Evolutionary conservation across 257 asterid species (phyloP).

Genomic region (Solanum piurae): DNA sequence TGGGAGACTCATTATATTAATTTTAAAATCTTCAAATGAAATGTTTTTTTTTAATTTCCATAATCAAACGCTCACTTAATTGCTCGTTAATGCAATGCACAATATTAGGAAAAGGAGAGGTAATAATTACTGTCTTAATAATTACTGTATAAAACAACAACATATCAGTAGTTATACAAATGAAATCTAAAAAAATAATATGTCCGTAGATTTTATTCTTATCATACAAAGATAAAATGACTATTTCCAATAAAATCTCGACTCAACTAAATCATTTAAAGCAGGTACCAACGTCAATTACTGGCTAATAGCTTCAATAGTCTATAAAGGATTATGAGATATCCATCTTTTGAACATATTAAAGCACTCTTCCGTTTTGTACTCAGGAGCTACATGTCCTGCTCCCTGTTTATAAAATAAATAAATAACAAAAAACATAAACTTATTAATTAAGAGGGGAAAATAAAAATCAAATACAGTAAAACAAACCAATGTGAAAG

Average conservation of each 20-base stretch:
- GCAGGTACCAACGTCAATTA: neutral
- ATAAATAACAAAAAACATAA: neutral
- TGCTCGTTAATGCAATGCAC: neutral
- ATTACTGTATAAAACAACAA: no score
- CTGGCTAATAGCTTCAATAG: neutral
- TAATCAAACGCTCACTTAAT: neutral
- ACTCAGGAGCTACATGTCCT: constrained; percentile 31
- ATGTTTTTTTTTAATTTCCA: no score
- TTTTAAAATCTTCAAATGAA: no score
- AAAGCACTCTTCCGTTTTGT: constrained; percentile 14
- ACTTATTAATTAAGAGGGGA: neutral
- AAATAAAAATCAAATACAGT: neutral
- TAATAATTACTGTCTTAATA: neutral
- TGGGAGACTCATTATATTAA: neutral
- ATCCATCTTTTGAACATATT: constrained; percentile 42
- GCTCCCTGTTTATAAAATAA: constrained; percentile 15
- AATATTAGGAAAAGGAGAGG: neutral
- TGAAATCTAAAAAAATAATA: neutral
- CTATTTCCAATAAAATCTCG: neutral
- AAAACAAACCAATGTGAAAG: neutral
- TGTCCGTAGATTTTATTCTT: neutral
- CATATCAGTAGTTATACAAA: no score
- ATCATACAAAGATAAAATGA: neutral
- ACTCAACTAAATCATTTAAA: neutral
- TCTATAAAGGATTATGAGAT: constrained; percentile 18